These are phyloP conservation scores for Panaeolus cyanescens DNA, from an alignment of 768 basidiomycete genomes.

Conservation along the genomic window DNA sequence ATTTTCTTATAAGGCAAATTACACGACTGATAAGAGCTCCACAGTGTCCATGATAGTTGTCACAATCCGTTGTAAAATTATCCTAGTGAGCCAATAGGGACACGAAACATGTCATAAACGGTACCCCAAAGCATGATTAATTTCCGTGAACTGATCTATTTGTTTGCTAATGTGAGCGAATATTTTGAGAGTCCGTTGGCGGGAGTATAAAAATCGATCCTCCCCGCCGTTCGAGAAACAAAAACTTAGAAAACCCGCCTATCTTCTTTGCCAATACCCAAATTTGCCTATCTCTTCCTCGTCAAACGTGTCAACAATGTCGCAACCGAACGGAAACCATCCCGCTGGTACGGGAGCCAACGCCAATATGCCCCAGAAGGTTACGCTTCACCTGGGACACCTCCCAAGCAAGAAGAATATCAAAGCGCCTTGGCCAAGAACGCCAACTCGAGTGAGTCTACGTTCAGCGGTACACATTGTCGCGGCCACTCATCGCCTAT, in stretches of 20 bases:
- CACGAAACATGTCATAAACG: background rate
- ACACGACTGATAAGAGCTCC: background rate
- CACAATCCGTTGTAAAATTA: no score
- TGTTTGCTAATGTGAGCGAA: background rate
- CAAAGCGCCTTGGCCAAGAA: constrained; percentile 72
- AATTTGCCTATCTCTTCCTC: background rate
- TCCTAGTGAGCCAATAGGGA: background rate
- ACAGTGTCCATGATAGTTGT: background rate
- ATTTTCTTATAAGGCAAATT: background rate
- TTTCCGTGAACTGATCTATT: background rate
- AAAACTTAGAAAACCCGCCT: background rate
- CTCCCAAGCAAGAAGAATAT: constrained; percentile 74
- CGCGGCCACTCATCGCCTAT: constrained; percentile 3
- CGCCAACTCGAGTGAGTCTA: constrained; percentile 62
- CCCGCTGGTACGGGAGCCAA: constrained; percentile 2
- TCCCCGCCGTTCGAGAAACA: background rate
- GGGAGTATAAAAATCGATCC: background rate
- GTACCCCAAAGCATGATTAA: background rate
- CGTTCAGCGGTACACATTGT: background rate
- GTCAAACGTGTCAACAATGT: background rate
- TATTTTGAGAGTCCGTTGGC: background rate
- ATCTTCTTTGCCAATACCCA: background rate
- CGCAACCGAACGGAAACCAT: background rate
- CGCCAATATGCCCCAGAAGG: constrained; percentile 38
- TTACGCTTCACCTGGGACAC: constrained; percentile 75